Base-by-base conservation (phyloP, 2,329 filamentous ascomycete genomes). In the Colletotrichum musicola region DNA sequence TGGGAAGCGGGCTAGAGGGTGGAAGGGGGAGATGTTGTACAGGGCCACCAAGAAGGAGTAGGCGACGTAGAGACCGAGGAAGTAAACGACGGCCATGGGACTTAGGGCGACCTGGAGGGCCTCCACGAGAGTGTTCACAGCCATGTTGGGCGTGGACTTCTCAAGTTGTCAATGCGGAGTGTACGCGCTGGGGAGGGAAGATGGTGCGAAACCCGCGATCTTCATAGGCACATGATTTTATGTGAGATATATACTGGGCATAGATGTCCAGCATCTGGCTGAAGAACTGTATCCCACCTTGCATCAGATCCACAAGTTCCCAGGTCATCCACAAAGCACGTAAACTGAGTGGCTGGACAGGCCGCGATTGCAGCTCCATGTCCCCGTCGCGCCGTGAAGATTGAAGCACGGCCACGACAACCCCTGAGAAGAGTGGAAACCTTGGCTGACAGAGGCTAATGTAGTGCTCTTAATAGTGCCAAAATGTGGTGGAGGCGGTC, bases 21-120 rank as follows among this genome's bases (percentile, higher is more conserved):
- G 63, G 18, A 69, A 69, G 10, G 65, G 49, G 13, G 65, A 68
- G 47, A 68, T 54, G 49, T 64, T 68, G 22, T 68, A 68, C 54
- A 68, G 30, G 54, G 61, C 61, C 27, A 64, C 44, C 38, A 27
- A 47, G 47, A 64, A 25, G 13, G 59, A 58, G 50, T 68, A 68
- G 22, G 30, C 38, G 22, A 60, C 16, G 20, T 27, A 68, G 18
- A 68, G 54, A 44, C 61, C 61, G 18, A 55, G 16, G 6, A 68
- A 40, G 27, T 64, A 57, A n/a, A 71, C n/a, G 16, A 73, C 6
- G 6, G 47, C 40, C 14, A 16, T 35, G 13, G 49, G 65, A 30
- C 61, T 68, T 20, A 68, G 6, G 4, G 27, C 40, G 14, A 47
- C 65, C 47, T 64, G 64, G 54, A 68, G 14, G 22, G 38, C 40